Conservation (phyloP, 2,329 filamentous ascomycete genomes). For the Cercospora sp. region DNA sequence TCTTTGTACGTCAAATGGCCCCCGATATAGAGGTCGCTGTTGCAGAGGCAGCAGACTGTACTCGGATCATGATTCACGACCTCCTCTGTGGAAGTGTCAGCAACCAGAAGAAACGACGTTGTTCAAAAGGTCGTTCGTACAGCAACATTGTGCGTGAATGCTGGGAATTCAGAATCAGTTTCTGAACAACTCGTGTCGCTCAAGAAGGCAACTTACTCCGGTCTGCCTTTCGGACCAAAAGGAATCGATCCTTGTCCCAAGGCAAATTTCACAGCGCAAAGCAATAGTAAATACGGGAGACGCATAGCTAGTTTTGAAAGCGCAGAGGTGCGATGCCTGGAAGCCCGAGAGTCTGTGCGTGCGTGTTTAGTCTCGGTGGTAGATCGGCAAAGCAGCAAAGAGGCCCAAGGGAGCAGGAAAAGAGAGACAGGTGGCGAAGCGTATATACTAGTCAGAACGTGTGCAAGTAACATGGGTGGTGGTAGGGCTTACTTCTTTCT, state of each 20-base stretch:
- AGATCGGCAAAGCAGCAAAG: no score
- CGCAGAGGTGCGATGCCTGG: no score
- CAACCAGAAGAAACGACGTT: background rate
- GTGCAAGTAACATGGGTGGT: no score
- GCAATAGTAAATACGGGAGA: background rate
- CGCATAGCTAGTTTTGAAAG: no score
- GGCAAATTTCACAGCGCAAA: background rate
- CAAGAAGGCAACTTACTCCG: no score
- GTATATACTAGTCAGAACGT: no score
- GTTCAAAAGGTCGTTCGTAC: background rate
- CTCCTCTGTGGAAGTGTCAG: background rate
- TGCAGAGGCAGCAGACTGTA: background rate
- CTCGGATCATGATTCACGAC: background rate
- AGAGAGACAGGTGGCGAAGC: no score
- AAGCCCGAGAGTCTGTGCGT: no score
- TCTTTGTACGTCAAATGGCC: background rate
- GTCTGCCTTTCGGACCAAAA: background rate
- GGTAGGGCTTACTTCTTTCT: no score
- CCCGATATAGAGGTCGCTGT: background rate
- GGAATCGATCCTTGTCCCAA: background rate
- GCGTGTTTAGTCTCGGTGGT: no score
- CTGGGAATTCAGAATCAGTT: background rate
- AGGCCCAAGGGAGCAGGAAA: no score
- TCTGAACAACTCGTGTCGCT: no score
- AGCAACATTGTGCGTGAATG: background rate